Evolutionary conservation across 2,329 filamentous ascomycete species (phyloP).

Genomic region (Beauveria scarabaeidicola): DNA sequence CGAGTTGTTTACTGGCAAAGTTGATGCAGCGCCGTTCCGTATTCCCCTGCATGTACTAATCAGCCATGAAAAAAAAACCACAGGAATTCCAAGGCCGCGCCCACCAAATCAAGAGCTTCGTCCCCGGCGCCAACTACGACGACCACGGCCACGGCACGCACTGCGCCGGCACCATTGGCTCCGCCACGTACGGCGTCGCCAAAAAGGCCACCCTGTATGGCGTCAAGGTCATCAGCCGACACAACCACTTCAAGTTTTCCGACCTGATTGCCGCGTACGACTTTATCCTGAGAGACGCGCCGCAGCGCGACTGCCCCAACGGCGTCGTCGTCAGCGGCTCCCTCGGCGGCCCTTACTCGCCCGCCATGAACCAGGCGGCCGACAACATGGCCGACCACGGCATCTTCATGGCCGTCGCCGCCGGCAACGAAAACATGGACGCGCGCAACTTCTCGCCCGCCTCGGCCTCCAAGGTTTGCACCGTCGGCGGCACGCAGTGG

Average conservation of each 20-base stretch:
- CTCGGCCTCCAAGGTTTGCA: conserved; percentile 33
- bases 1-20: no score
- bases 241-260: not conserved
- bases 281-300: conserved; percentile 30
- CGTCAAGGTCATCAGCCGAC: conserved; percentile 27
- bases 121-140: conserved; percentile 6
- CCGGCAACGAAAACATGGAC: conserved; percentile 35
- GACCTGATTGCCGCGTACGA: conserved; percentile 18
- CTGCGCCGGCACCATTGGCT: conserved; percentile 15
- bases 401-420: conserved; percentile 36
- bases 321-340: conserved; percentile 36
- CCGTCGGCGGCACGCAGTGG: conserved; percentile 35
- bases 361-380: conserved; percentile 33
- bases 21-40: not conserved
- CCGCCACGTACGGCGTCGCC: conserved; percentile 20
- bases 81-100: conserved; percentile 16
- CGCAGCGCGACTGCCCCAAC: conserved; percentile 17
- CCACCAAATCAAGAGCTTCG: conserved; percentile 14
- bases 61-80: not conserved
- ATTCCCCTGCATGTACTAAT: not conserved
- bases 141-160: conserved; percentile 26
- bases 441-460: conserved; percentile 31
- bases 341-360: conserved; percentile 29
- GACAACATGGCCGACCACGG: conserved; percentile 30
- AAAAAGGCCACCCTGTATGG: conserved; percentile 29